A percentile compares a stretch with the other conserved stretches of the same genome.
These are phyloP conservation scores for Tetrahymena malaccensis DNA, from an alignment of 73 alveolate genomes.

Conservation along the genomic window DNA sequence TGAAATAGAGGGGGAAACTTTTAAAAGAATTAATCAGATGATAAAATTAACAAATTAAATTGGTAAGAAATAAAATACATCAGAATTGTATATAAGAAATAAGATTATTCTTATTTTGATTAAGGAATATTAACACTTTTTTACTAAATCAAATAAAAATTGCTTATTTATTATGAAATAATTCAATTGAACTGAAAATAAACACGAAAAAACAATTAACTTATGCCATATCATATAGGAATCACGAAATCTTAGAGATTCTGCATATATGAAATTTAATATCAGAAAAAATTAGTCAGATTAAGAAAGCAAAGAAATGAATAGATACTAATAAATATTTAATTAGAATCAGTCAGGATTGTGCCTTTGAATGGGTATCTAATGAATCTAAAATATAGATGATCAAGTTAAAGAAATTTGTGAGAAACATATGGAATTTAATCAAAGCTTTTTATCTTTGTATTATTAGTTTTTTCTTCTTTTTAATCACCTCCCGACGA, in stretches of 20 bases:
- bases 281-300: not conserved
- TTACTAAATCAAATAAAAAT: too few relatives aligned
- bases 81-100: not conserved
- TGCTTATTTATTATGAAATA: not conserved
- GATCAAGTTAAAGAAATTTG: not conserved
- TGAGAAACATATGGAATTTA: not conserved
- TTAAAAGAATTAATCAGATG: not conserved
- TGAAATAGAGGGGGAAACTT: not conserved
- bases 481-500: not conserved
- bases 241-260: not conserved
- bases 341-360: not conserved
- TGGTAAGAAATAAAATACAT: not conserved
- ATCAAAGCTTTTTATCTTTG: not conserved
- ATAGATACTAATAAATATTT: not conserved
- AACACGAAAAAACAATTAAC: too few relatives aligned
- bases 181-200: not conserved
- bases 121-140: not conserved
- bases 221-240: not conserved
- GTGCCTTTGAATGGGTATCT: not conserved
- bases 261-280: too few relatives aligned
- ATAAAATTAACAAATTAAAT: too few relatives aligned
- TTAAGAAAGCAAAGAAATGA: not conserved
- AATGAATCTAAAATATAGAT: not conserved
- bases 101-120: not conserved
- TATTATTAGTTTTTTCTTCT: too few relatives aligned